Percentiles rank a stretch among this genome's conserved stretches.
Evolutionary conservation across 2,329 filamentous ascomycete species (phyloP).

Genomic region (Alternaria atra): DNA sequence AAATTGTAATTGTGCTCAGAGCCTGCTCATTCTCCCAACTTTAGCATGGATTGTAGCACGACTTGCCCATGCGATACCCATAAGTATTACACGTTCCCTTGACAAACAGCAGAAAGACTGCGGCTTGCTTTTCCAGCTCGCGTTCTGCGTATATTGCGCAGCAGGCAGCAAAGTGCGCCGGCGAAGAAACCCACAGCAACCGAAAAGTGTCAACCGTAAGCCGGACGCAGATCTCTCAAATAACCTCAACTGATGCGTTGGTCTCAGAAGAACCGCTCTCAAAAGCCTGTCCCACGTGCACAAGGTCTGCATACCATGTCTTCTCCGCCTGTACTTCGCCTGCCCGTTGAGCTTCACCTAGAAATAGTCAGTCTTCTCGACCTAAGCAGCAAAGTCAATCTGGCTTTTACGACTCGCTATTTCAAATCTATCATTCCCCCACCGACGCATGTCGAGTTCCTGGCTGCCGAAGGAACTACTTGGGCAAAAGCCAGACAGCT

Average conservation of each 20-base stretch:
- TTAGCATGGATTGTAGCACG: background rate
- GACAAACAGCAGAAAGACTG: background rate
- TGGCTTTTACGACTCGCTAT: constrained; percentile 29
- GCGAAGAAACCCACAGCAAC: background rate
- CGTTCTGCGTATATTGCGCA: background rate
- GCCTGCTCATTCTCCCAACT: constrained; percentile 5
- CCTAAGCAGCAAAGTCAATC: constrained; percentile 28
- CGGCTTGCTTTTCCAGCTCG: background rate
- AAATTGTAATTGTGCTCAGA: constrained; percentile 10
- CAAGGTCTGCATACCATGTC: constrained; percentile 17
- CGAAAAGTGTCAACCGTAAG: constrained; percentile 7
- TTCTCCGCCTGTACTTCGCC: constrained; percentile 26
- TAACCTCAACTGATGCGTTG: constrained; percentile 4
- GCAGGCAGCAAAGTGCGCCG: background rate
- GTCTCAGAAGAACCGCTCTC: background rate
- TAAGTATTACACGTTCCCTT: background rate
- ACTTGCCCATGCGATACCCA: background rate
- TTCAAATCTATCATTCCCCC: constrained; percentile 29
- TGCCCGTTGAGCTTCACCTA: constrained; percentile 38
- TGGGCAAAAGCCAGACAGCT: constrained; percentile 32
- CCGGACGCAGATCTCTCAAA: background rate
- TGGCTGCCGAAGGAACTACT: constrained; percentile 30
- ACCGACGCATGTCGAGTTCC: constrained; percentile 29
- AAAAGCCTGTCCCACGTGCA: background rate
- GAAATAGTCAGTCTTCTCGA: constrained; percentile 33